Evolutionary conservation across 306 rosid species (phyloP), one percentile per base, ranked within the genome.

Genomic region (Hylodesmum podocarpum): DNA sequence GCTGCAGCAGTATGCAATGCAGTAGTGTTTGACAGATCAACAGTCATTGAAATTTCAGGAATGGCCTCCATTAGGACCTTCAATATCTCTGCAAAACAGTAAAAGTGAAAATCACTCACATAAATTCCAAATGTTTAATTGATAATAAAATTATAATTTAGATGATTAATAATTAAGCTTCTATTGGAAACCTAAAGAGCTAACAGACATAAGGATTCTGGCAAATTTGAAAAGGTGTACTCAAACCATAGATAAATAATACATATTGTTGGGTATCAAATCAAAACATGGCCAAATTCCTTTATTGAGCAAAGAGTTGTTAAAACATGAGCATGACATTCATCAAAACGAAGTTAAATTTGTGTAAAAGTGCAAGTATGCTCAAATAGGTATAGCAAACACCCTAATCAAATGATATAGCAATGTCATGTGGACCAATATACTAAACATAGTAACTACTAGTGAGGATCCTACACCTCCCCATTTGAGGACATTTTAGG

Each of bases 1-100:
- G 88, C 82, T 28, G 93, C 93, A 40, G 97, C 97, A 18, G 95
- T 85, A 79, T 91, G 95, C 85, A 92, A 78, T 10, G 91, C 93
- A 54, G 97, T 92, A 72, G 90, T 89, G 83, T 92, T 92, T 54
- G 95, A 43, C 71, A 41, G 72, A 87, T 89, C 97, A 53, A 89
- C 95, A 0, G 97, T 92, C 93, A 89, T 85, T 28, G 89, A 84
- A 75, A 86, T 89, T 59, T 89, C 90, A 18, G 93, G 93, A 70
- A 89, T 78, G 54, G 86, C 88, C 75, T 86, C 93, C 70, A 80
- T 73, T 50, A 92, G 85, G 49, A 88, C 81, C 90, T 86, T 89
- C 77, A 92, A 37, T 73, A 92, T 85, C 73, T 84, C 97, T 92
- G 83, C 78, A 85, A 69, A 76, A 34, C 66, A 57, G 62, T 63